A percentile compares a stretch with the other conserved stretches of the same genome.
These are phyloP conservation scores for Colletotrichum euphorbiae DNA, from an alignment of 2,329 filamentous ascomycete genomes.

Conservation along the genomic window DNA sequence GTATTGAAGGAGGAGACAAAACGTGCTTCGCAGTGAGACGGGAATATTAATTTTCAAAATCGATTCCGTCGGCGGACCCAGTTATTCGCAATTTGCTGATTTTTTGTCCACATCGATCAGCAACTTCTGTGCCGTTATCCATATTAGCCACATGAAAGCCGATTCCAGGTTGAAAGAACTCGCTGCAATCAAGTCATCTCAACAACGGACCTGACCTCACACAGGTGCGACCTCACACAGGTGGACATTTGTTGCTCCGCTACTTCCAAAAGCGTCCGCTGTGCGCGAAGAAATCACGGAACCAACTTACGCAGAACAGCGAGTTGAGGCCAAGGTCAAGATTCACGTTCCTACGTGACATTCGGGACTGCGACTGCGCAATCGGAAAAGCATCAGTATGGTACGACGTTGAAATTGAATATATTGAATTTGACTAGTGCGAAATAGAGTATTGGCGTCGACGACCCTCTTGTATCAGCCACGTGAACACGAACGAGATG, in stretches of 20 bases:
- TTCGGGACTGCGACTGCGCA: background rate
- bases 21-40: constrained; percentile 10
- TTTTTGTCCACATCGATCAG: background rate
- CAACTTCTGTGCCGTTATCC: constrained; percentile 21
- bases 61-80: background rate
- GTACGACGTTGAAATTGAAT: constrained; percentile 20
- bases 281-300: background rate
- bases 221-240: background rate
- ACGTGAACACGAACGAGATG: constrained; percentile 18
- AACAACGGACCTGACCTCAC: background rate
- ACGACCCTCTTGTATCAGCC: constrained; percentile 23
- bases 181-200: background rate
- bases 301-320: background rate
- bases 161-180: constrained; percentile 14
- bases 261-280: too few species aligned
- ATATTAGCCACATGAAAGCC: constrained; percentile 15
- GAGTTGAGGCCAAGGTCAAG: background rate
- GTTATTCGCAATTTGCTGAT: constrained; percentile 11
- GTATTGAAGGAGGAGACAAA: constrained; percentile 4
- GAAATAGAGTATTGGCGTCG: constrained; percentile 6
- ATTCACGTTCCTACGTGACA: background rate
- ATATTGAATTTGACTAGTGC: constrained; percentile 31
- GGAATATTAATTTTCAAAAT: constrained; percentile 6
- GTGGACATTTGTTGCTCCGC: background rate
- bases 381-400: constrained; percentile 6